Conservation (phyloP, 1,284 basidiomycete species). For the Ustilago lituana region DNA sequence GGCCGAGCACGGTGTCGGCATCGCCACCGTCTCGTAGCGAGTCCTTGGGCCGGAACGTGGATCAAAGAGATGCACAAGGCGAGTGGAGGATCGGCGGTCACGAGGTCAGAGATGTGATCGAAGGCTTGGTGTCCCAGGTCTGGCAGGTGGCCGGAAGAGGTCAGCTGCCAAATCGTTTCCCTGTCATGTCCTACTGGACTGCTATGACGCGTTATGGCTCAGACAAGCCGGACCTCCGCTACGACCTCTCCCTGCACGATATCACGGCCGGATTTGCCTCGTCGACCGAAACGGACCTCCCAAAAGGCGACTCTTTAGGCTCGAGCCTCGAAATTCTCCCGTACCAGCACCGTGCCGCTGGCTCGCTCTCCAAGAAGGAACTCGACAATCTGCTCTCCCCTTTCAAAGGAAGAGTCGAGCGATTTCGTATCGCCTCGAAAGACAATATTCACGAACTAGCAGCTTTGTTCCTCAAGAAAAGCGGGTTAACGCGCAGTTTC, state of each 20-base stretch:
- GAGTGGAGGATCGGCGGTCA: conserved; percentile 76
- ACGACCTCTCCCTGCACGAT: conserved; percentile 71
- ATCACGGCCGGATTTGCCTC: conserved; percentile 32
- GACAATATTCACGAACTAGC: conserved; percentile 50
- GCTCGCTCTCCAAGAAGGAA: conserved; percentile 48
- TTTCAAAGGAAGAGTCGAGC: conserved; percentile 46
- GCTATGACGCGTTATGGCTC: conserved; percentile 76
- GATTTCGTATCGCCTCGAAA: conserved; percentile 42
- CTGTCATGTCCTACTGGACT: conserved; percentile 55
- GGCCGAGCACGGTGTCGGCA: conserved; percentile 68
- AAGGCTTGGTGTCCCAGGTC: conserved; percentile 69
- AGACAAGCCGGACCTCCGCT: conserved; percentile 93
- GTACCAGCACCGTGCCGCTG: conserved; percentile 22
- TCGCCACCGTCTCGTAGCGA: neutral
- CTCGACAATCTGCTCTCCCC: conserved; percentile 36
- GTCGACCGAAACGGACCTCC: neutral
- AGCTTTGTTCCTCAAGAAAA: conserved; percentile 53
- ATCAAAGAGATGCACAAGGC: conserved; percentile 25
- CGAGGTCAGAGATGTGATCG: conserved; percentile 55
- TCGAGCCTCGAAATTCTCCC: conserved; percentile 47
- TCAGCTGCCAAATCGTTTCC: conserved; percentile 68
- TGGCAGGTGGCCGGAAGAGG: conserved; percentile 76
- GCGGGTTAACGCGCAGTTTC: conserved; percentile 29
- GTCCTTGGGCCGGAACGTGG: neutral
- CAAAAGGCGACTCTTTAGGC: neutral